Evolutionary conservation across 805 yeast species (phyloP).

Genomic region (Candida montana): DNA sequence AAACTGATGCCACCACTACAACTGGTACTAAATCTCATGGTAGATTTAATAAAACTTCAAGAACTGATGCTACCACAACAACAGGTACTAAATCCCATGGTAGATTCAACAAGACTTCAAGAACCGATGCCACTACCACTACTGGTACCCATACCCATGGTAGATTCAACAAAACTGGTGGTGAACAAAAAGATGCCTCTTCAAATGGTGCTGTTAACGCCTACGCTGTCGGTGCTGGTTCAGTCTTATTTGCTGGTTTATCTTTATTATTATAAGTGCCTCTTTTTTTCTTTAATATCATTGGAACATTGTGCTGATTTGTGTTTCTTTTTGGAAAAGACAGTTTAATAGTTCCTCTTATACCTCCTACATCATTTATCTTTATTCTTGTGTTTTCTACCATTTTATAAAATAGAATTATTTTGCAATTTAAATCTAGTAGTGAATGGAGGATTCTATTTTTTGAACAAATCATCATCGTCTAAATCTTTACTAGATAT

Average conservation of each 20-base stretch:
- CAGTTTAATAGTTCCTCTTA: not conserved
- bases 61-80: conserved; percentile 29
- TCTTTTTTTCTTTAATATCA: not conserved
- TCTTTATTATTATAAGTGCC: conserved; percentile 34
- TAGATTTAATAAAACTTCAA: conserved; percentile 42
- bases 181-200: conserved; percentile 22
- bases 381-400: not conserved
- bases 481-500: conserved; percentile 4
- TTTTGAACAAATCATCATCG: conserved; percentile 13
- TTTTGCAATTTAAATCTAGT: not conserved
- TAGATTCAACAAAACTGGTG: conserved; percentile 41
- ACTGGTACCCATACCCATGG: conserved; percentile 47
- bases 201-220: conserved; percentile 23
- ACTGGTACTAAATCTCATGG: conserved; percentile 57
- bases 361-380: not conserved
- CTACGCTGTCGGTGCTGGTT: conserved; percentile 33
- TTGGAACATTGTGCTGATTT: not conserved
- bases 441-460: not conserved
- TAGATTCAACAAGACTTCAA: conserved; percentile 43
- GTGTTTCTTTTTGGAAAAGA: not conserved
- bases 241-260: conserved; percentile 47
- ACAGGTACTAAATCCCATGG: conserved; percentile 54
- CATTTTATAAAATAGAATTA: not conserved
- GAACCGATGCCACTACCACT: conserved; percentile 25
- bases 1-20: conserved; percentile 26